Evolutionary conservation across 257 asterid genomes (phyloP), one percentile per base, ranked within the genome.

Genomic region (Catharanthus roseus): DNA sequence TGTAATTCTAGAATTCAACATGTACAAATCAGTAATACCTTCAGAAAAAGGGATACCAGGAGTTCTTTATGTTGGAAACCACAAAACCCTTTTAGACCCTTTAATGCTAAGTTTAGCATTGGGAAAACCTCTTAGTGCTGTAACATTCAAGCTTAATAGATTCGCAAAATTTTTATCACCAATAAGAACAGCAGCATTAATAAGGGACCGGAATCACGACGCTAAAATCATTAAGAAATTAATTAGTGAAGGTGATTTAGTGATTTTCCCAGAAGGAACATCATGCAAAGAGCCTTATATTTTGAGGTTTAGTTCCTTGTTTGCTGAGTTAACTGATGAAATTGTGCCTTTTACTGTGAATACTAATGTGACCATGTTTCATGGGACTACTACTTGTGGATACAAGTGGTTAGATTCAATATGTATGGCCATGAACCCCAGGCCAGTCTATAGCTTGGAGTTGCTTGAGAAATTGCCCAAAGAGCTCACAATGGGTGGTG

Each of bases 201-300:
- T 91, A 28, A 69, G 98, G 39, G 89, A 91, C 73, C 51, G 97
- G 12, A 36, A 29, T 6, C 77, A 47, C 47, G 98, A 93, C 65
- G 91, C 86, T 0, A 83, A 80, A 12, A 80, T 84, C 3, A 93
- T 93, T 90, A 81, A 85, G 72, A 77, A 19, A 61, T 67, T 89
- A 24, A 73, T 93, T 5, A 34, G 78, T 0, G 93, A 81, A 58
- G 99, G 96, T 0, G 97, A 93, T 33, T 67, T 93, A 34, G 96
- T 93, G 19, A 91, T 93, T 6, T 93, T 95, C 42, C 99, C 99
- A 0, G 99, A 93, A 75, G 97, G 97, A 5, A 93, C 99, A 18
- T 91, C 99, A 0, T 93, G 99, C 75, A 74, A 96, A 19, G 99
- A 93, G 82, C 99, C 96, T 0, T 93, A 93, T 50, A 73, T 93